Conservation (phyloP, 169 alveolate species). For the Cryptosporidium tyzzeri region DNA sequence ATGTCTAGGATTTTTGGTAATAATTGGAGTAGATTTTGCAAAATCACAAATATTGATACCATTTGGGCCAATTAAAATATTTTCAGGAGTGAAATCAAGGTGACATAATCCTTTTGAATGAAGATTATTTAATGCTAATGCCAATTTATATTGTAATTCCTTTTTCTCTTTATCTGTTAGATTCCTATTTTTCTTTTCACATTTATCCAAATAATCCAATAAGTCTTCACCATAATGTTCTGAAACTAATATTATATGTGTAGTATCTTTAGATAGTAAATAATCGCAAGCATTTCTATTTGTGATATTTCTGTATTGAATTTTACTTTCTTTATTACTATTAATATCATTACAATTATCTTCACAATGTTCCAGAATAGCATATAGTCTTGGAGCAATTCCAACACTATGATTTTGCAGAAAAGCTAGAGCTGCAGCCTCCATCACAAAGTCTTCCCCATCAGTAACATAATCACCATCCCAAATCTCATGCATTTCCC, state of each 20-base stretch:
- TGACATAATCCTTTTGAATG: conserved; percentile 86
- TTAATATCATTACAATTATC: background rate
- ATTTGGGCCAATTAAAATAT: conserved; percentile 81
- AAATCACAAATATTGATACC: conserved; percentile 84
- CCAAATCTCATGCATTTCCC: conserved; percentile 80
- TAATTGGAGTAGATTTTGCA: conserved; percentile 84
- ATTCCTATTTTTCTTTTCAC: conserved; percentile 77
- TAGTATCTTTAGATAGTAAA: conserved; percentile 75
- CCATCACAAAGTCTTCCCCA: conserved; percentile 87
- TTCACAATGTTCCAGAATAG: conserved; percentile 80
- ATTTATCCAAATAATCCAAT: conserved; percentile 79
- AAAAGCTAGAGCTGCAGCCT: conserved; percentile 85
- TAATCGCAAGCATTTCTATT: conserved; percentile 66
- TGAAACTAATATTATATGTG: conserved; percentile 80
- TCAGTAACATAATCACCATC: conserved; percentile 85
- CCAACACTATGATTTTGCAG: conserved; percentile 74
- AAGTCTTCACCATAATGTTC: conserved; percentile 81
- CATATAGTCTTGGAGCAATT: conserved; percentile 81
- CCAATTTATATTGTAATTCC: conserved; percentile 79
- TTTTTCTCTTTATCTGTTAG: conserved; percentile 80
- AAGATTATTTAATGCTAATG: conserved; percentile 77
- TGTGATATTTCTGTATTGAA: conserved; percentile 19
- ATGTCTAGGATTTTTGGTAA: conserved; percentile 79
- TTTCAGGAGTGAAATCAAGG: conserved; percentile 86
- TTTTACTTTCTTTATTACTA: conserved; percentile 1